Evolutionary conservation across 441 rosid genomes (phyloP), one percentile per base, ranked within the genome.

Genomic region (Viola pubescens): DNA sequence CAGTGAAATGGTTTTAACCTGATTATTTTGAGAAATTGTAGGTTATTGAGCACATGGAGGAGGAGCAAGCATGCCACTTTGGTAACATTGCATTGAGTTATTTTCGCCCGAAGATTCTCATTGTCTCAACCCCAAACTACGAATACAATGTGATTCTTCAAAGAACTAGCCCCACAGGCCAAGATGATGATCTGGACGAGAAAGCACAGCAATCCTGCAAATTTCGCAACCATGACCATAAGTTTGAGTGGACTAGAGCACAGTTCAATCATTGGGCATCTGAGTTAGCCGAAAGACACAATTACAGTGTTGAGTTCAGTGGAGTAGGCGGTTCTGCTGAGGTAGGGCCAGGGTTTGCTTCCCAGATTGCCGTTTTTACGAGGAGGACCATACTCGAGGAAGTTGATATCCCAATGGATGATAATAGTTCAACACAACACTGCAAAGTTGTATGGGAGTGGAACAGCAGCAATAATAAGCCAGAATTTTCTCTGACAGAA

Each of bases 1-100:
- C 26, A 19, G 26, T 19, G 26, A 19, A 19, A 19, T 19, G 26
- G 0, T 19, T 19, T 19, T 19, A 1, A 19, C 26, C 26, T 19
- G 26, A 19, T 19, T 34, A 6, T 9, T 37, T 37, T 65, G 11
- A 12, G 52, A 64, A 61, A 54, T 65, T 58, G 9, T 53, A 90
- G 99, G 97, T 94, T n/a, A 94, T 88, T 58, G 99, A 94, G 77
- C 97, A 94, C 65, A 90, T 94, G 88, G 97, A 88, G 79, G 99
- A 94, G 75, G 90, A 88, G n/a, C 81, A 85, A 59, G 97, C 96
- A 40, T 64, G 68, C 69, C 41, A 67, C 55, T 90, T 90, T 45
- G 99, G 97, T 39, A 82, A 80, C 16, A 68, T 75, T 3, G 95
- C 84, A 63, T 76, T 88, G 63, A 69, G 83, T 56, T 78, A 62